Conservation (phyloP, 176 grass and related monocot genomes). For the Triticum turgidum region DNA sequence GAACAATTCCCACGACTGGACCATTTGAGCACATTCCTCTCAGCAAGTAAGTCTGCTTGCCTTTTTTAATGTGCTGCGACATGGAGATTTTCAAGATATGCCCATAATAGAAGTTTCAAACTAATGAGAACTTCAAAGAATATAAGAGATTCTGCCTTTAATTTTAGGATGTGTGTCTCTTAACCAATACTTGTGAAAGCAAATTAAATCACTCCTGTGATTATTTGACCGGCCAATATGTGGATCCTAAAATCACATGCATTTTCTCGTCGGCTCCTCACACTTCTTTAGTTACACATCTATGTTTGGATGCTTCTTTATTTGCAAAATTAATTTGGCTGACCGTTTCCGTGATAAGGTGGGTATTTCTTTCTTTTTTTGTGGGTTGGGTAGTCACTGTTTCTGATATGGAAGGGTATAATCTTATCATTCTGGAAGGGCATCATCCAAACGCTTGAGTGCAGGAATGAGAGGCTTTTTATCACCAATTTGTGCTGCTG, state of each 20-base stretch:
- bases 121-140: background rate
- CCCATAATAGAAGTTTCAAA: background rate
- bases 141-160: background rate
- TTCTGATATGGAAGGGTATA: background rate
- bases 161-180: background rate
- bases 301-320: background rate
- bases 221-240: background rate
- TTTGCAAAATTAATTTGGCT: background rate
- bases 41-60: slow-evolving; percentile 77
- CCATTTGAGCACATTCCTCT: slow-evolving; percentile 92
- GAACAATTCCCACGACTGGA: slow-evolving; percentile 89
- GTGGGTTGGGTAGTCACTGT: background rate
- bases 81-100: background rate
- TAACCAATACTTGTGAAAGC: background rate
- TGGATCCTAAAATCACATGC: background rate
- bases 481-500: background rate
- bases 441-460: background rate
- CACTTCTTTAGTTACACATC: background rate
- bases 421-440: slow-evolving; percentile 28
- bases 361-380: background rate
- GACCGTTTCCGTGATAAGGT: background rate
- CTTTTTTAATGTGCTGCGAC: background rate
- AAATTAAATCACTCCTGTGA: background rate
- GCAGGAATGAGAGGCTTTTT: background rate
- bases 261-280: background rate